These are phyloP conservation scores for Lathyrus oleraceus DNA, from an alignment of 306 rosid genomes.

Conservation along the genomic window DNA sequence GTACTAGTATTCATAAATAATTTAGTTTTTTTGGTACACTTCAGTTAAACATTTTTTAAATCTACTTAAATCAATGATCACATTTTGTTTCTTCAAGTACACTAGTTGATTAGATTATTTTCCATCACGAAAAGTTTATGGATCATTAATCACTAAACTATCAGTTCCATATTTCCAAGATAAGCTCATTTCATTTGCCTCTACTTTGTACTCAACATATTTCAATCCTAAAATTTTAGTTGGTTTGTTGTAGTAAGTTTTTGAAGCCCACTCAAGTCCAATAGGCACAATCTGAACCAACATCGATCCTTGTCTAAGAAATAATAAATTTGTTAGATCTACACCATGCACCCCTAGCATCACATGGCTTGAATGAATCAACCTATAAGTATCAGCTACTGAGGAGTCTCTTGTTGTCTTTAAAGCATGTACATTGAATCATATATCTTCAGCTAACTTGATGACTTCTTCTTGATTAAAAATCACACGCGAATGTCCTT, in stretches of 20 bases:
- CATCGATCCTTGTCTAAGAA: conserved; percentile 18
- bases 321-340: conserved; percentile 49
- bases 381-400: conserved; percentile 21
- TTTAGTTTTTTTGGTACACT: conserved; percentile 30
- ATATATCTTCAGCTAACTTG: conserved; percentile 20
- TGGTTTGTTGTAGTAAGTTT: conserved; percentile 30
- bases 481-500: conserved; percentile 18
- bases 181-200: conserved; percentile 40
- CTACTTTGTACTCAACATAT: conserved; percentile 39
- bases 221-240: conserved; percentile 27
- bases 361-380: conserved; percentile 42
- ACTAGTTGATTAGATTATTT: conserved; percentile 4
- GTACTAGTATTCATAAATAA: conserved; percentile 8
- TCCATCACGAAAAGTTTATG: neutral
- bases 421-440: conserved; percentile 45
- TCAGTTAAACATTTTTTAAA: conserved; percentile 31
- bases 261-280: conserved; percentile 42
- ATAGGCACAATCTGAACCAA: conserved; percentile 49
- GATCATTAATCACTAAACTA: conserved; percentile 38
- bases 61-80: conserved; percentile 26
- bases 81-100: conserved; percentile 39
- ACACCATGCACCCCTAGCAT: conserved; percentile 60
- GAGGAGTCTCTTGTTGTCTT: conserved; percentile 26
- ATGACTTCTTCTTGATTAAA: conserved; percentile 34
- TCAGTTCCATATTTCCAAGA: conserved; percentile 31